Conservation (phyloP, 306 rosid species). For the Ammopiptanthus mongolicus region DNA sequence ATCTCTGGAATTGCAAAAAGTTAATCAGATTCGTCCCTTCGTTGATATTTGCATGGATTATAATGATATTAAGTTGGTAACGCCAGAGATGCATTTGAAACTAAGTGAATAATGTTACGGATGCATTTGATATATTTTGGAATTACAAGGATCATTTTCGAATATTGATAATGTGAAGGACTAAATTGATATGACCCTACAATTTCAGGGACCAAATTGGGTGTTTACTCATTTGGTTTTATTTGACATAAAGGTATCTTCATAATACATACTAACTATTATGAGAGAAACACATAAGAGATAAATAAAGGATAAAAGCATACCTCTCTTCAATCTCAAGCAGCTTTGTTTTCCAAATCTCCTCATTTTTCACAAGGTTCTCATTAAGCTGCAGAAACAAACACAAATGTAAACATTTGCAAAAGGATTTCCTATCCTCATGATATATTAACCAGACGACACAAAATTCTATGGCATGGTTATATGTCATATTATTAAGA, state of each 20-base stretch:
- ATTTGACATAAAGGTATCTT: not conserved
- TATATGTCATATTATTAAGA: not conserved
- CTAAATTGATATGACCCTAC: no score
- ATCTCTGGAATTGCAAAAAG: no score
- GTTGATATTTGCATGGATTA: no score
- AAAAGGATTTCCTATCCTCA: not conserved
- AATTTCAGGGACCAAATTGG: no score
- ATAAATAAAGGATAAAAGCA: not conserved
- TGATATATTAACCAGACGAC: not conserved
- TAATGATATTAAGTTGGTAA: no score
- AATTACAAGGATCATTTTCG: no score
- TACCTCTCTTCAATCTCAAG: slow-evolving; percentile 75
- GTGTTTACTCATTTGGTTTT: slow-evolving; percentile 16
- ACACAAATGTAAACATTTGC: slow-evolving; percentile 5
- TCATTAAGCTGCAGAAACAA: slow-evolving; percentile 74
- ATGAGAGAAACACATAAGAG: not conserved
- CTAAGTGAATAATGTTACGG: no score
- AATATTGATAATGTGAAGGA: no score
- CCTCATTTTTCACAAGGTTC: slow-evolving; percentile 75
- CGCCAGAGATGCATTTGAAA: no score
- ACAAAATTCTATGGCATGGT: not conserved
- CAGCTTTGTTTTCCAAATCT: slow-evolving; percentile 70
- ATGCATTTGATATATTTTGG: no score
- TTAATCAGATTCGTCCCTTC: no score
- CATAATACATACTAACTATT: not conserved